Evolutionary conservation across 345 rosid species (phyloP).

Genomic region (Pelargonium nanum): DNA sequence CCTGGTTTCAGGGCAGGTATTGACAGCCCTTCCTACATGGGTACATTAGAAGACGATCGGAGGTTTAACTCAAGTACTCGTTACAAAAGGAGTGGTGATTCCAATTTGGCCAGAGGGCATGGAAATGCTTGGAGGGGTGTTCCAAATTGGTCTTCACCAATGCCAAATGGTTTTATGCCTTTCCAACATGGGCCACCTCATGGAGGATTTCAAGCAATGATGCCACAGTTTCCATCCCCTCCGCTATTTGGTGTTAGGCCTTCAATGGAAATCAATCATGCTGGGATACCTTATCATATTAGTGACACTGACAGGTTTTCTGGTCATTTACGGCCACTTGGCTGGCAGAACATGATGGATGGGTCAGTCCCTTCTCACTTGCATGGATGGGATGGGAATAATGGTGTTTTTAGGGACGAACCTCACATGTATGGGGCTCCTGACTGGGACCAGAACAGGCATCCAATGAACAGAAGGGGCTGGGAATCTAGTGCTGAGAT

Average conservation of each 20-base stretch:
- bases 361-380: constrained; percentile 63
- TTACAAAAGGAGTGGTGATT: constrained; percentile 59
- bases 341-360: constrained; percentile 93
- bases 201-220: constrained; percentile 63
- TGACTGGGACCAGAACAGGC: constrained; percentile 86
- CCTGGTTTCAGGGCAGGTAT: constrained; percentile 55
- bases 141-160: constrained; percentile 67
- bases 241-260: constrained; percentile 71
- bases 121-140: constrained; percentile 82
- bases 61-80: constrained; percentile 39
- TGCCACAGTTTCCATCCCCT: constrained; percentile 71
- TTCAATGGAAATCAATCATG: constrained; percentile 58
- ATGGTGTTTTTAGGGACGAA: constrained; percentile 74
- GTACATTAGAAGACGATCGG: constrained; percentile 58
- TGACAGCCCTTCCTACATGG: constrained; percentile 56
- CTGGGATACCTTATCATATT: constrained; percentile 69
- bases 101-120: constrained; percentile 63
- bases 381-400: constrained; percentile 90
- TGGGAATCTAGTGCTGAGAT: constrained; percentile 68
- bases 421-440: constrained; percentile 51
- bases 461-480: constrained; percentile 45
- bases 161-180: constrained; percentile 82
- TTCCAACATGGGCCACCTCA: constrained; percentile 83
- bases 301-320: constrained; percentile 77
- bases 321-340: constrained; percentile 73